Base-by-base conservation (phyloP, 805 yeast genomes). In the Nakazawaea populi region DNA sequence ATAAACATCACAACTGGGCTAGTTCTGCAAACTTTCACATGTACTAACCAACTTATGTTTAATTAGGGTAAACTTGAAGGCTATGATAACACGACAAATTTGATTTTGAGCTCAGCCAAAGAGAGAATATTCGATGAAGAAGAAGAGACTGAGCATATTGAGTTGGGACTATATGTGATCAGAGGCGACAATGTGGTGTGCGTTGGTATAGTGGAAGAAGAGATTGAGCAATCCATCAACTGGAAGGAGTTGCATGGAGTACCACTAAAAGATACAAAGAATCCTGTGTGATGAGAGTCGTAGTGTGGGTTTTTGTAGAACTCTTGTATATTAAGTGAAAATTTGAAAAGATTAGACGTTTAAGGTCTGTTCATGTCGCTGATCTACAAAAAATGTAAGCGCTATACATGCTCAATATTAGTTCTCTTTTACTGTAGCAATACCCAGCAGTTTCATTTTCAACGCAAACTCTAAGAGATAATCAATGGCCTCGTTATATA, bases 401-500 rank as follows among this genome's bases (percentile, higher is more conserved):
- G 10, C 18, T 39, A 14, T 39, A 14, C 10, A 9, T 39, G 9
- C 18, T 6, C 9, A 11, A 6, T 58, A 32, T 46, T 35, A 29
- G 18, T 44, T 29, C 9, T 52, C 46, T 35, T 56, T 61, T 6
- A 67, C 74, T 18, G 83, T 73, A 8, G 84, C 78, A 40, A 89
- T 75, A 1, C 89, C 90, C 50, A 80, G 65, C 58, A 77, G 79
- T 56, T 80, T 78, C 96, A 90, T 87, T 62, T 86, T 86, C 37
- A 91, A 78, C 1, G 94, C 96, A 56, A 91, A 67, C 55, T 88
- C 96, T 60, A 92, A 72, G 55, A 92, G 69, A 63, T 91, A 92
- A 61, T 92, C 97, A 53, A 92, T 81, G 14, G 97, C 96, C 67
- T 92, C 98, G 63, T 90, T 90, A 65, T 87, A 86, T 11, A 92